A percentile compares a stretch with the other conserved stretches of the same genome.
These are phyloP conservation scores for Austroboletus eburneus DNA, from an alignment of 768 basidiomycete genomes.

Conservation along the genomic window DNA sequence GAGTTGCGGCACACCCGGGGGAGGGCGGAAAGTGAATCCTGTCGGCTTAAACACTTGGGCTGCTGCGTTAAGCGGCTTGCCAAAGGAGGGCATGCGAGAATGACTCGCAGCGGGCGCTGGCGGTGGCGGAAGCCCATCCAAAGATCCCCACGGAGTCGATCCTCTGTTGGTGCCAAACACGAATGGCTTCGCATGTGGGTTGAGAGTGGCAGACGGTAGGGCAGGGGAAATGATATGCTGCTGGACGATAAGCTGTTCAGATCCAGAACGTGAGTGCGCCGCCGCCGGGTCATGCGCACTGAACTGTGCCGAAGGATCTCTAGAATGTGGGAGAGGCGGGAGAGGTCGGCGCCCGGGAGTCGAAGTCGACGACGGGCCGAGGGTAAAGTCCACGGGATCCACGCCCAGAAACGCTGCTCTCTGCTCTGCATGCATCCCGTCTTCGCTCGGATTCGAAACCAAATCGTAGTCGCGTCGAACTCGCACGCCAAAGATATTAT, in stretches of 20 bases:
- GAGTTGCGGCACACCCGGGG: slow-evolving; percentile 61
- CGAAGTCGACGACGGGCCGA: slow-evolving; percentile 43
- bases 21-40: slow-evolving; percentile 74
- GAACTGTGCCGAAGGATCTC: slow-evolving; percentile 57
- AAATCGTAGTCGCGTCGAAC: slow-evolving; percentile 57
- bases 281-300: slow-evolving; percentile 57
- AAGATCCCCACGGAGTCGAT: slow-evolving; percentile 33
- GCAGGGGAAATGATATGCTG: slow-evolving; percentile 14
- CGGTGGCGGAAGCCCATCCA: slow-evolving; percentile 25
- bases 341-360: slow-evolving; percentile 46
- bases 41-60: slow-evolving; percentile 80
- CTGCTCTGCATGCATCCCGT: slow-evolving; percentile 40
- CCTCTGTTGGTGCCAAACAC: slow-evolving; percentile 56
- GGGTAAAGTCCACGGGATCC: slow-evolving; percentile 41
- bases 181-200: slow-evolving; percentile 82
- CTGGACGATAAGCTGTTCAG: slow-evolving; percentile 38
- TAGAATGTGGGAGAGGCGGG: slow-evolving; percentile 62
- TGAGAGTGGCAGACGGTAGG: slow-evolving; percentile 40
- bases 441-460: slow-evolving; percentile 85
- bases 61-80: slow-evolving; percentile 71
- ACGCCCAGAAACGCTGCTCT: slow-evolving; percentile 43
- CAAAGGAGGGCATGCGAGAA: slow-evolving; percentile 42
- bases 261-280: slow-evolving; percentile 55
- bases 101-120: slow-evolving; percentile 39
- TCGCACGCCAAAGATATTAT: slow-evolving; percentile 41